Evolutionary conservation across 768 basidiomycete species (phyloP).

Genomic region (Lentinula guzmanii): DNA sequence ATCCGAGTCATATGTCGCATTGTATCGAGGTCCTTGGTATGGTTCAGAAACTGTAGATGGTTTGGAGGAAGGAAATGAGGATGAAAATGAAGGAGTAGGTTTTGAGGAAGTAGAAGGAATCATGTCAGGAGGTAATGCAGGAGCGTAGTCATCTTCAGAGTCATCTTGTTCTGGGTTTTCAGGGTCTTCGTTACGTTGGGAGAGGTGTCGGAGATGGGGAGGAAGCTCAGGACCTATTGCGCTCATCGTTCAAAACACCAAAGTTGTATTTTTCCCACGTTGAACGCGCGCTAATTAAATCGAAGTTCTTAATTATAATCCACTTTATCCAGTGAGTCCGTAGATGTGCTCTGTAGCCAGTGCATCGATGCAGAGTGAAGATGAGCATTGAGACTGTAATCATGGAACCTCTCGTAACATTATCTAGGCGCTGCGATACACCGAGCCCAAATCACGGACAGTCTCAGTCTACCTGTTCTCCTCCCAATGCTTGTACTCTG

Average conservation of each 20-base stretch:
- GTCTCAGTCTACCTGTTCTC: no score
- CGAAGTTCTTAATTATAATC: background rate
- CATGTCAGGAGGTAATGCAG: slow-evolving; percentile 71
- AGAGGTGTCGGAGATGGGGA: slow-evolving; percentile 29
- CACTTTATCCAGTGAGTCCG: no score
- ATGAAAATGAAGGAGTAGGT: slow-evolving; percentile 12
- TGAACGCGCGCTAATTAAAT: background rate
- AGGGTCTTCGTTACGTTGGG: slow-evolving; percentile 2
- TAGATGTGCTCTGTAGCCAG: no score
- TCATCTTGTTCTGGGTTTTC: slow-evolving; percentile 38
- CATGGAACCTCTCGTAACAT: no score
- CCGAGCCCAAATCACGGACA: no score
- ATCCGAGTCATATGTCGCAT: slow-evolving; percentile 35
- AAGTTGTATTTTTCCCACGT: background rate
- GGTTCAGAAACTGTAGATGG: background rate
- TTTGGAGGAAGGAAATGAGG: background rate
- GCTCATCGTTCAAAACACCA: slow-evolving; percentile 26
- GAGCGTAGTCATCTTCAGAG: slow-evolving; percentile 67
- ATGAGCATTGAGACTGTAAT: no score
- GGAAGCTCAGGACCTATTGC: slow-evolving; percentile 56
- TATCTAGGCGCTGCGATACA: no score
- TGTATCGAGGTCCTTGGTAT: slow-evolving; percentile 7
- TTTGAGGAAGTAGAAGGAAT: slow-evolving; percentile 35
- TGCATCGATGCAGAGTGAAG: no score
- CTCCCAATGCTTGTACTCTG: no score